These are phyloP conservation scores for Trichomonascus vanleenenianus DNA, from an alignment of 805 yeast genomes.

Conservation along the genomic window DNA sequence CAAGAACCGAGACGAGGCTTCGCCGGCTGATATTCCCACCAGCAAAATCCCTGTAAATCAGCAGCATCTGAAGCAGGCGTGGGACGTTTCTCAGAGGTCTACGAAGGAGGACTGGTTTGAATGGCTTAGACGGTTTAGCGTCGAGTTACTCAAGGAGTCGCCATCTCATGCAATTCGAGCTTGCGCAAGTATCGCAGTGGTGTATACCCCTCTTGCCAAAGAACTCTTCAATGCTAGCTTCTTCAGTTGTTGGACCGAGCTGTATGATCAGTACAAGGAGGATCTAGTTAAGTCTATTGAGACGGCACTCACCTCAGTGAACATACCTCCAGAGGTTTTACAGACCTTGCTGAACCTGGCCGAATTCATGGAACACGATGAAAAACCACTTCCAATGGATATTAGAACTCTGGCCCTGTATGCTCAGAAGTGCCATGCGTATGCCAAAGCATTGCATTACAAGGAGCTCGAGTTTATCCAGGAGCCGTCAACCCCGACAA, in stretches of 20 bases:
- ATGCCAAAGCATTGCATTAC: slow-evolving; percentile 94
- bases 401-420: slow-evolving; percentile 85
- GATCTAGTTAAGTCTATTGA: slow-evolving; percentile 81
- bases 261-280: slow-evolving; percentile 82
- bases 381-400: slow-evolving; percentile 84
- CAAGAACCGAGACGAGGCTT: slow-evolving; percentile 45
- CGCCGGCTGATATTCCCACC: slow-evolving; percentile 58
- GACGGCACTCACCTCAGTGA: slow-evolving; percentile 79
- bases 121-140: slow-evolving; percentile 84
- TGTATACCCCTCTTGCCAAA: slow-evolving; percentile 78
- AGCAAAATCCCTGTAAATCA: slow-evolving; percentile 69
- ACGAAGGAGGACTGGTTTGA: slow-evolving; percentile 97
- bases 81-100: slow-evolving; percentile 87
- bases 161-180: slow-evolving; percentile 94
- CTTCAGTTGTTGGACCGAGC: slow-evolving; percentile 91
- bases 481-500: slow-evolving; percentile 85
- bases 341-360: slow-evolving; percentile 84
- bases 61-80: slow-evolving; percentile 60
- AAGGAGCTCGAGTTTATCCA: slow-evolving; percentile 91
- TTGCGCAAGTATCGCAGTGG: slow-evolving; percentile 81
- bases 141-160: slow-evolving; percentile 80
- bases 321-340: slow-evolving; percentile 92
- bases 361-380: slow-evolving; percentile 97
- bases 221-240: slow-evolving; percentile 92
- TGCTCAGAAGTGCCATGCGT: slow-evolving; percentile 94